Evolutionary conservation across 129 eudicot genomes (phyloP).

Genomic region (Pittosporum tobira): DNA sequence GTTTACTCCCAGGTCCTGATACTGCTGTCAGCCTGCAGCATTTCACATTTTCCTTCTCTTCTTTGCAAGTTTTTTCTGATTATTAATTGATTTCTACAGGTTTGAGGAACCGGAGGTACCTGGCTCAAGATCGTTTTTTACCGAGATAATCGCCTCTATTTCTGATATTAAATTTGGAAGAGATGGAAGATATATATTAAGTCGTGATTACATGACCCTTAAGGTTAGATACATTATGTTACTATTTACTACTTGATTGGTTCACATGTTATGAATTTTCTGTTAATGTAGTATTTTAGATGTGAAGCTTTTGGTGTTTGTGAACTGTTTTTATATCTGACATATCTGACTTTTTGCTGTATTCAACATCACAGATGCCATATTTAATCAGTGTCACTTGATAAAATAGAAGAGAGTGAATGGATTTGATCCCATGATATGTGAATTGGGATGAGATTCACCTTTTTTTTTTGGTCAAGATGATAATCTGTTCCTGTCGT

Average conservation of each 20-base stretch:
- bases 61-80: not conserved
- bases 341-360: not conserved
- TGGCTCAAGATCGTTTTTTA: slow-evolving; percentile 95
- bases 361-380: not conserved
- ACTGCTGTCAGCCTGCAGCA: not conserved
- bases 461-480: not conserved
- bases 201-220: slow-evolving; percentile 99
- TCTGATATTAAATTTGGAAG: slow-evolving; percentile 94
- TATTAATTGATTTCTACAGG: slow-evolving; percentile 28
- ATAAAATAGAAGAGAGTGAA: not conserved
- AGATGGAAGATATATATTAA: slow-evolving; percentile 84
- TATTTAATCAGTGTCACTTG: not conserved
- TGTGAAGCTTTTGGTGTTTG: not conserved
- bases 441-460: not conserved
- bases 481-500: not conserved
- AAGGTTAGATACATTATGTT: slow-evolving; percentile 45
- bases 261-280: not conserved
- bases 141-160: slow-evolving; percentile 94
- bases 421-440: not conserved
- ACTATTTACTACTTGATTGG: not conserved
- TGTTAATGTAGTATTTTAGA: slow-evolving; percentile 1
- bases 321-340: not conserved
- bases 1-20: slow-evolving; percentile 6
- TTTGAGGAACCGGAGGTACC: slow-evolving; percentile 97
- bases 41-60: not conserved